These are phyloP conservation scores for Polyrhizophydium stewartii DNA, from an alignment of 371 early-diverging fungal genomes.

Conservation along the genomic window DNA sequence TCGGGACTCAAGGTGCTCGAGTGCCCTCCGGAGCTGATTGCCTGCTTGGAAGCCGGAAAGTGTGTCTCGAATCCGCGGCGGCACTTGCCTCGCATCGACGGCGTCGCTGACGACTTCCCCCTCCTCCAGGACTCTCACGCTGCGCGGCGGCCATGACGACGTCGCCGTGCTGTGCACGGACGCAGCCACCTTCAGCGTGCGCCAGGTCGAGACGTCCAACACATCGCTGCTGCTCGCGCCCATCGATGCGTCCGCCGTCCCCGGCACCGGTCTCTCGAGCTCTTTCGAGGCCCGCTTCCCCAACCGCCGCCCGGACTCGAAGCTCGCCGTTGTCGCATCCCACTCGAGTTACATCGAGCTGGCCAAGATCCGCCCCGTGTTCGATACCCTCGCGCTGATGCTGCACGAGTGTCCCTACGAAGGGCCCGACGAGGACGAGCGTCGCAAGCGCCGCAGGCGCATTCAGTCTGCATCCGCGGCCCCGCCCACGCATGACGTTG, in stretches of 20 bases:
- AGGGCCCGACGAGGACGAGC: constrained; percentile 34
- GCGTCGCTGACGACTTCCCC: neutral
- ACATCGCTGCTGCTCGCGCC: constrained; percentile 33
- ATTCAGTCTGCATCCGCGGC: neutral
- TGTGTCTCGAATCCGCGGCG: neutral
- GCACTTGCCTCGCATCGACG: too few relatives aligned
- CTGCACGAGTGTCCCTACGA: constrained; percentile 31
- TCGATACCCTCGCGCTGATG: constrained; percentile 33
- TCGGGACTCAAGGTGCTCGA: neutral
- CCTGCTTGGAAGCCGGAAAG: neutral
- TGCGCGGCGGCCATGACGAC: constrained; percentile 27
- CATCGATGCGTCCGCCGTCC: too few relatives aligned
- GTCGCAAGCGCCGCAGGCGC: constrained; percentile 5
- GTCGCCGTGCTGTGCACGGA: constrained; percentile 57
- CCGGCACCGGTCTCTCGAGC: neutral
- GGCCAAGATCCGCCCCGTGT: constrained; percentile 35
- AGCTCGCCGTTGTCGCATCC: constrained; percentile 8
- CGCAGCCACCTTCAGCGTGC: constrained; percentile 39
- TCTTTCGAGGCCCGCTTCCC: neutral
- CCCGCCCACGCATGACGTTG: neutral
- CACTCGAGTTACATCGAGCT: constrained; percentile 35
- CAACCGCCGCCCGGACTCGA: constrained; percentile 6
- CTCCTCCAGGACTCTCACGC: constrained; percentile 4
- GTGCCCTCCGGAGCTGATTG: neutral
- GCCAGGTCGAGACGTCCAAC: constrained; percentile 55